Conservation (phyloP, 805 yeast species). For the Yamadazyma insecticola region DNA sequence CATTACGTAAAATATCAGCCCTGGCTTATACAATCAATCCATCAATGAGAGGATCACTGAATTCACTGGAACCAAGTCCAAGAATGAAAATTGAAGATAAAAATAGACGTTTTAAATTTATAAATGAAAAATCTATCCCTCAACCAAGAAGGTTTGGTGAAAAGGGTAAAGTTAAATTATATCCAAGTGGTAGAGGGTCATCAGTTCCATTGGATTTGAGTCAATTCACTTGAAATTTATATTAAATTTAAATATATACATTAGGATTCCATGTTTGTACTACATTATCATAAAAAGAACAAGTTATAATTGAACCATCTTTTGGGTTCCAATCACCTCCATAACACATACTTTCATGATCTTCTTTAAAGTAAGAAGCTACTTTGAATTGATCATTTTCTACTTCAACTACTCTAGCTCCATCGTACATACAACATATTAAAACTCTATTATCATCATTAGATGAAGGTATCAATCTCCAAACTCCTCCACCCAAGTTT, state of each 20-base stretch:
- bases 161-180: conserved; percentile 51
- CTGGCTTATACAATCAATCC: conserved; percentile 61
- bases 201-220: conserved; percentile 78
- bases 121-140: conserved; percentile 67
- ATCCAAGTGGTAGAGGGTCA: conserved; percentile 94
- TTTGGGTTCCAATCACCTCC: conserved; percentile 97
- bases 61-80: conserved; percentile 1
- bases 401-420: conserved; percentile 62
- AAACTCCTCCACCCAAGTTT: conserved; percentile 88
- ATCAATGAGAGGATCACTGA: conserved; percentile 14
- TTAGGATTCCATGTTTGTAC: conserved; percentile 66
- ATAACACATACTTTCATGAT: conserved; percentile 90
- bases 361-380: conserved; percentile 48
- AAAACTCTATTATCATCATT: conserved; percentile 45
- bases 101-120: conserved; percentile 60
- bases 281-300: conserved; percentile 86
- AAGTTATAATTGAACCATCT: conserved; percentile 54
- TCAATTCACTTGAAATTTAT: conserved; percentile 6
- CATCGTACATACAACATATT: conserved; percentile 93
- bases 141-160: conserved; percentile 80
- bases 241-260: not conserved
- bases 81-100: conserved; percentile 59
- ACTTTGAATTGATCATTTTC: conserved; percentile 23
- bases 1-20: conserved; percentile 57
- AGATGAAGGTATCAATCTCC: conserved; percentile 77